Conservation (phyloP, 2,329 filamentous ascomycete genomes). For the Stylonectria norvegica region DNA sequence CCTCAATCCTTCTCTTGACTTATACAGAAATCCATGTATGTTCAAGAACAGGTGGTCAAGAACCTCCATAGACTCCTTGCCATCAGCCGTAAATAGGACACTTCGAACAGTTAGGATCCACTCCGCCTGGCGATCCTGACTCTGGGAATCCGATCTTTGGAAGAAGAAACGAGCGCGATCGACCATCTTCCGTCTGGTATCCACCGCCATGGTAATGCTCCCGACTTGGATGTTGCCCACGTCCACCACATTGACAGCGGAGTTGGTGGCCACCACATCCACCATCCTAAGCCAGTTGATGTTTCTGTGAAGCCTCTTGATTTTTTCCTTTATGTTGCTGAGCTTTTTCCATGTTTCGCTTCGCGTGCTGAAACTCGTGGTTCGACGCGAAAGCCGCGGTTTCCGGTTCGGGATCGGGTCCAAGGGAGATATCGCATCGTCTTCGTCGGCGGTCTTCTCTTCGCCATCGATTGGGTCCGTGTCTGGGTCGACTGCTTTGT, state of each 20-base stretch:
- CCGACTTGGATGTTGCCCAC: constrained; percentile 84
- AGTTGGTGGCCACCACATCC: constrained; percentile 81
- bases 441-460: constrained; percentile 23
- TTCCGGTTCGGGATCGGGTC: constrained; percentile 17
- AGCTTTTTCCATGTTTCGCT: constrained; percentile 79
- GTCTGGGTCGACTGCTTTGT: constrained; percentile 33
- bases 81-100: constrained; percentile 82
- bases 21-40: constrained; percentile 85
- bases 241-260: constrained; percentile 70
- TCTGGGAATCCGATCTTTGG: constrained; percentile 60
- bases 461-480: constrained; percentile 27
- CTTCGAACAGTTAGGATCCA: constrained; percentile 88
- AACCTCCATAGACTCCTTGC: constrained; percentile 79
- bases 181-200: constrained; percentile 87
- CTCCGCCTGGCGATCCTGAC: constrained; percentile 71
- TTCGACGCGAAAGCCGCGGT: constrained; percentile 14
- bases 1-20: constrained; percentile 78
- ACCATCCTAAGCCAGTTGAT: constrained; percentile 87
- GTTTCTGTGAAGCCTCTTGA: constrained; percentile 82
- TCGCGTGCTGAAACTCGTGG: constrained; percentile 34
- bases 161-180: constrained; percentile 87
- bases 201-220: constrained; percentile 79
- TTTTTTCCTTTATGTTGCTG: constrained; percentile 73
- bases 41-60: constrained; percentile 86
- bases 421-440: constrained; percentile 26